A percentile compares a stretch with the other conserved stretches of the same genome.
Conservation (phyloP, 371 early-diverging fungal genomes). For the Homolaphlyctis polyrhiza region DNA sequence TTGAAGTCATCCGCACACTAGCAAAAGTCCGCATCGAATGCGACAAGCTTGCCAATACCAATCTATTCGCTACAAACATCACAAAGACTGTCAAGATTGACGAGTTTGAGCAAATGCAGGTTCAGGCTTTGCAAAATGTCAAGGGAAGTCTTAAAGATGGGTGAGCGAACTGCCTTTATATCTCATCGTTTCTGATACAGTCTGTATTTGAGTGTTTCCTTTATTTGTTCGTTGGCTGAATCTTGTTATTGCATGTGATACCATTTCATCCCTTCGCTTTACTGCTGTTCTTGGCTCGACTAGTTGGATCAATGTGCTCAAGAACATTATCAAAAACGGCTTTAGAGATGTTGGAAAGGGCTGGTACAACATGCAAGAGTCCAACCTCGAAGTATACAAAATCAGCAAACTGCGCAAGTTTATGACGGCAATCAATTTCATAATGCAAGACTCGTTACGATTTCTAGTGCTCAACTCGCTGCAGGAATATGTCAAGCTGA, state of each 20-base stretch:
- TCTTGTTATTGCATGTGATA: not conserved
- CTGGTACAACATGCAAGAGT: constrained; percentile 56
- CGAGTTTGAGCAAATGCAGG: constrained; percentile 53
- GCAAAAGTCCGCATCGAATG: constrained; percentile 43
- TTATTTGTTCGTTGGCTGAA: not conserved
- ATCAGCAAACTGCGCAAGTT: constrained; percentile 48
- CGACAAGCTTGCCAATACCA: constrained; percentile 30
- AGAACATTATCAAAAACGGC: constrained; percentile 37
- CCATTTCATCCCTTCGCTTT: not conserved
- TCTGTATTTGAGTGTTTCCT: not conserved
- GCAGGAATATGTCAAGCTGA: constrained; percentile 31
- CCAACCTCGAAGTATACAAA: constrained; percentile 50
- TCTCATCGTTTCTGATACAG: too few relatives aligned
- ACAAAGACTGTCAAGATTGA: constrained; percentile 47
- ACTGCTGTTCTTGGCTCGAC: not conserved
- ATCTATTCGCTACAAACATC: constrained; percentile 29
- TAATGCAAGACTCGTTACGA: constrained; percentile 53
- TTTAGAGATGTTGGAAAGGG: constrained; percentile 55
- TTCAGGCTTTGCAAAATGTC: constrained; percentile 32
- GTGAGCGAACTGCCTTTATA: constrained; percentile 15
- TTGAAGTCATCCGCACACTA: constrained; percentile 42
- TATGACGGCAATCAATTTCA: constrained; percentile 47
- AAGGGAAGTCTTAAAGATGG: constrained; percentile 40
- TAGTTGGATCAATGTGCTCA: constrained; percentile 44
- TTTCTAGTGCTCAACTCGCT: constrained; percentile 42